Conservation (phyloP, 306 rosid genomes). For the Vigna trinervia region DNA sequence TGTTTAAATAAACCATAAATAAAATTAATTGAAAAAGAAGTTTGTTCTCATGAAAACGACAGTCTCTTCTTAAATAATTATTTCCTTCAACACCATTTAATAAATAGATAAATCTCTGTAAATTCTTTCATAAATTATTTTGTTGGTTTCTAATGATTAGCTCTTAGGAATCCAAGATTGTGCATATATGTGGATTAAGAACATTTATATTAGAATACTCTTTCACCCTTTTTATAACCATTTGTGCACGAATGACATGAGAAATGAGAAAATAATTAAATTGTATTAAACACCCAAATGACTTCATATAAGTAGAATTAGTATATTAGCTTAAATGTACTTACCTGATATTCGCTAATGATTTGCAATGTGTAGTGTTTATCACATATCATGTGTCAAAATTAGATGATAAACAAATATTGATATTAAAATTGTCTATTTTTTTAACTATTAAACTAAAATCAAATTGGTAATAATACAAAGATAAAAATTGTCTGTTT, state of each 20-base stretch:
- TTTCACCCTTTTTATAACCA: neutral
- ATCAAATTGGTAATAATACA: too few species aligned
- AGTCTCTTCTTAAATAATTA: too few species aligned
- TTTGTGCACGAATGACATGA: neutral
- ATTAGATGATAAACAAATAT: too few species aligned
- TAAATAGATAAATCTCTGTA: too few species aligned
- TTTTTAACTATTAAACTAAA: too few species aligned
- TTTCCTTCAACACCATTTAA: too few species aligned
- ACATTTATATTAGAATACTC: neutral
- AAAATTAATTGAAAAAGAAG: too few species aligned
- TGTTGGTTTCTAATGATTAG: conserved; percentile 21
- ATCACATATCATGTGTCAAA: too few species aligned
- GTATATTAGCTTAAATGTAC: neutral
- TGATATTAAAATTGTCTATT: too few species aligned
- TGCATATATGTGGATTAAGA: neutral
- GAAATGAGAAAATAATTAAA: neutral
- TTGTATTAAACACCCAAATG: neutral
- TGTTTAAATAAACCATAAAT: too few species aligned
- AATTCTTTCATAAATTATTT: neutral
- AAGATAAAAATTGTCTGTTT: too few species aligned
- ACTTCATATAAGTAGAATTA: neutral
- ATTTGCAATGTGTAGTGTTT: neutral
- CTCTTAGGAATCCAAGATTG: conserved; percentile 15
- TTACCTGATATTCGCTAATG: neutral
- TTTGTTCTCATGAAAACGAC: too few species aligned